Evolutionary conservation across 768 basidiomycete genomes (phyloP).

Genomic region (Amyloporia xantha): DNA sequence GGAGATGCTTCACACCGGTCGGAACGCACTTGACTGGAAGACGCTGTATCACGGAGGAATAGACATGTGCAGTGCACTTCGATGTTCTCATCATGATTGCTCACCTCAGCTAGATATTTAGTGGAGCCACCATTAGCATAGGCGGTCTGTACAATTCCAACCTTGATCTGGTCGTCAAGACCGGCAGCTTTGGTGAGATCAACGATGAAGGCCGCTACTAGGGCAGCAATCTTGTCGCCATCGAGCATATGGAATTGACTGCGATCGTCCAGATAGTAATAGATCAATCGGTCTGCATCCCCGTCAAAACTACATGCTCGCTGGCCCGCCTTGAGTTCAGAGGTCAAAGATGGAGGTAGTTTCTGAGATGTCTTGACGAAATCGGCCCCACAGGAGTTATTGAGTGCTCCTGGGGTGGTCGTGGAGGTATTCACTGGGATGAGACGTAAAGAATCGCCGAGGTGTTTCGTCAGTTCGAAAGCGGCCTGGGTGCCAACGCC

Average conservation of each 20-base stretch:
- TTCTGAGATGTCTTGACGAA: constrained; percentile 92
- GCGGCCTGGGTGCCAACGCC: constrained; percentile 85
- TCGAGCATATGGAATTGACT: constrained; percentile 87
- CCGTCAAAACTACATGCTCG: constrained; percentile 94
- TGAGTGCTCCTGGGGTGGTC: constrained; percentile 64
- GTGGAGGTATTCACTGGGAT: constrained; percentile 64
- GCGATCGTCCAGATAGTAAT: constrained; percentile 80
- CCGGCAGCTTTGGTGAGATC: constrained; percentile 84
- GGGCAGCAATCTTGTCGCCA: constrained; percentile 94
- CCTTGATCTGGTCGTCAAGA: constrained; percentile 67
- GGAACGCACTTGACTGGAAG: constrained; percentile 92
- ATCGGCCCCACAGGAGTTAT: constrained; percentile 89
- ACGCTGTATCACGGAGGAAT: constrained; percentile 41
- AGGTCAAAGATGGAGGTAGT: constrained; percentile 69
- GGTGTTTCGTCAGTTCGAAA: constrained; percentile 47
- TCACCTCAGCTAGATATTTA: constrained; percentile 77
- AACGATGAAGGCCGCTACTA: constrained; percentile 89
- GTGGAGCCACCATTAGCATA: constrained; percentile 98
- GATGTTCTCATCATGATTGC: constrained; percentile 17
- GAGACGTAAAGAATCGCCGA: constrained; percentile 56
- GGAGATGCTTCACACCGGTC: constrained; percentile 96
- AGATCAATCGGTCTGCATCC: constrained; percentile 95
- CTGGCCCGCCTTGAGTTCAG: constrained; percentile 59
- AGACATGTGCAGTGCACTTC: neutral
- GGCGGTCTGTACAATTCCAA: constrained; percentile 96